These are phyloP conservation scores for Fraxinus dipetala DNA, from an alignment of 305 asterid species.

Conservation along the genomic window DNA sequence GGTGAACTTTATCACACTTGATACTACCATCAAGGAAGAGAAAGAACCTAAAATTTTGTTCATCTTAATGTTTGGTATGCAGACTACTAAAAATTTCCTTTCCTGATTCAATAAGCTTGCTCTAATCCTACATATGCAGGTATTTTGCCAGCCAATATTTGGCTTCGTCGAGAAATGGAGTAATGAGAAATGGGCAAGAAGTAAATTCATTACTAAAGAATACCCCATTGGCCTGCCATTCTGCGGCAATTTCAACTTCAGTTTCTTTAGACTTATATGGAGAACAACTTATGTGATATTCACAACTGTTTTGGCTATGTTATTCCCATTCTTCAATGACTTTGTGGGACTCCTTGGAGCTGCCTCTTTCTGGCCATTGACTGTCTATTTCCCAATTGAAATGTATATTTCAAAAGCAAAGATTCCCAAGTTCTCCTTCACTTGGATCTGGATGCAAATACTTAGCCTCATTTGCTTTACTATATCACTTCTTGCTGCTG, in stretches of 20 bases:
- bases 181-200: slow-evolving; percentile 27
- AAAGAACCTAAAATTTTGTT: not conserved
- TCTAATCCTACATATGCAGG: slow-evolving; percentile 24
- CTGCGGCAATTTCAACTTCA: slow-evolving; percentile 25
- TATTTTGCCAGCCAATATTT: slow-evolving; percentile 49
- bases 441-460: slow-evolving; percentile 41
- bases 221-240: slow-evolving; percentile 17
- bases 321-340: slow-evolving; percentile 55
- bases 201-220: slow-evolving; percentile 26
- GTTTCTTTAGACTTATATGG: slow-evolving; percentile 41
- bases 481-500: slow-evolving; percentile 54
- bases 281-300: slow-evolving; percentile 38
- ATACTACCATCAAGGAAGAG: not conserved
- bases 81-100: not conserved
- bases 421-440: slow-evolving; percentile 31
- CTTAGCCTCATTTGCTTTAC: slow-evolving; percentile 42
- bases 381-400: slow-evolving; percentile 48
- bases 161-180: slow-evolving; percentile 38
- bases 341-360: slow-evolving; percentile 52
- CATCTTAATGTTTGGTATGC: not conserved
- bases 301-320: slow-evolving; percentile 40
- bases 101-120: not conserved
- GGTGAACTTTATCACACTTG: not conserved
- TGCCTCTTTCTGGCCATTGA: slow-evolving; percentile 48
- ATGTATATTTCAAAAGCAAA: slow-evolving; percentile 45